These are phyloP conservation scores for Nitzschia sp. DNA, from an alignment of 108 stramenopile species.

Conservation along the genomic window DNA sequence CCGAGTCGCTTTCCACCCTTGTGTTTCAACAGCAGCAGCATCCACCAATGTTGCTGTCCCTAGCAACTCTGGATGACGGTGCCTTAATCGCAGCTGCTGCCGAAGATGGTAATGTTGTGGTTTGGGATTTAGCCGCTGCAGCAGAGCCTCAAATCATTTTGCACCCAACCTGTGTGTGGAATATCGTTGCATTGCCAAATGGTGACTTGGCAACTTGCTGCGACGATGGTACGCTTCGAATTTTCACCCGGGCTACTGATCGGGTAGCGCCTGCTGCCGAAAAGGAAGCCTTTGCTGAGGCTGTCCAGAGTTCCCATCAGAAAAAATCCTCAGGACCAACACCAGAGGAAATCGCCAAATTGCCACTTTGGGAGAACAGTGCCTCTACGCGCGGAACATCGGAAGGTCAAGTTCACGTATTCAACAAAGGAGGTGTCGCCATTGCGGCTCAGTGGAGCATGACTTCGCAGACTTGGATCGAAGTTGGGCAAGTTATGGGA, in stretches of 20 bases:
- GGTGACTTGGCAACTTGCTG: slow-evolving; percentile 89
- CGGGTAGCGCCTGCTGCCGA: slow-evolving; percentile 65
- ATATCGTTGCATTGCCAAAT: slow-evolving; percentile 44
- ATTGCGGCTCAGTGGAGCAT: slow-evolving; percentile 94
- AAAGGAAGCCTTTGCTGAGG: slow-evolving; percentile 51
- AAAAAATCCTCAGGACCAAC: slow-evolving; percentile 60
- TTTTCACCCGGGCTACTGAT: slow-evolving; percentile 69
- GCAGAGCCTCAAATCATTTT: slow-evolving; percentile 54
- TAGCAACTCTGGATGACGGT: slow-evolving; percentile 39
- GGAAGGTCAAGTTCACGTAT: slow-evolving; percentile 91
- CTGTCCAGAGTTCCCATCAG: slow-evolving; percentile 50
- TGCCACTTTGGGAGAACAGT: slow-evolving; percentile 87
- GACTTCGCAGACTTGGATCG: slow-evolving; percentile 84
- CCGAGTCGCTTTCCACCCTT: slow-evolving; percentile 66
- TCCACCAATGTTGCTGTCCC: slow-evolving; percentile 71
- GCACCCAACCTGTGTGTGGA: slow-evolving; percentile 83
- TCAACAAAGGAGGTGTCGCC: slow-evolving; percentile 83
- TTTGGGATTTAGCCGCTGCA: slow-evolving; percentile 45
- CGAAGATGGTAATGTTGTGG: slow-evolving; percentile 79
- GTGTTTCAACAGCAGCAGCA: slow-evolving; percentile 43
- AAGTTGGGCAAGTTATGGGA: slow-evolving; percentile 95
- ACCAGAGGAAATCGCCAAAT: slow-evolving; percentile 81
- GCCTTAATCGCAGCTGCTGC: slow-evolving; percentile 48
- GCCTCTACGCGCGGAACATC: slow-evolving; percentile 53
- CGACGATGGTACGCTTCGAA: slow-evolving; percentile 76